Evolutionary conservation across 2,329 filamentous ascomycete genomes (phyloP), one percentile per base, ranked within the genome.

Genomic region (Sphaerostilbella broomeana): DNA sequence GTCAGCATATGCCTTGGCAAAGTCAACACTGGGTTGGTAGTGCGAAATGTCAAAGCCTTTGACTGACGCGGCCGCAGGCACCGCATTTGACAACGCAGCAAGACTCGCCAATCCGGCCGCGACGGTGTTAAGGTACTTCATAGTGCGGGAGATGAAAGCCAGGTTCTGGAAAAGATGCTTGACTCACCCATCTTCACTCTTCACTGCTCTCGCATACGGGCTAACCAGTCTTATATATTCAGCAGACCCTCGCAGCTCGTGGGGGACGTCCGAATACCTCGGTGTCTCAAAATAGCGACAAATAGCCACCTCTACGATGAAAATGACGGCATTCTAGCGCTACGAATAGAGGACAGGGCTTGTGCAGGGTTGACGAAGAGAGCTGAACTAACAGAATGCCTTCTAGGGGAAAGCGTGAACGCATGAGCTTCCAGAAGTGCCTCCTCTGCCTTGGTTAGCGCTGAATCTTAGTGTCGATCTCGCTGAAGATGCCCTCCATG

Each of bases 31-130:
- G 32, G 51, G 38, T 44, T 68, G 64, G 28, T 61, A 67, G 40
- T 58, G 46, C 16, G 65, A 68, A 37, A 68, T 64, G 41, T 68
- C 64, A 34, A 68, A 68, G 8, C 65, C 65, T 24, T 11, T 22
- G 4, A 62, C 55, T 3, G 55, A 47, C 18, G 61, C 61, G 17
- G 28, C 37, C 7, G 43, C 36, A n/a, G n/a, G n/a, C n/a, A n/a
- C n/a, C n/a, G n/a, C n/a, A n/a, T n/a, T n/a, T n/a, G n/a, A n/a
- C 7, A 40, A 19, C 8, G 45, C 40, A 13, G 40, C 45, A 18
- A 47, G 36, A 22, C 30, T 35, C 4, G 37, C 18, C 2, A 36
- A 12, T n/a, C 15, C 37, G 16, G 33, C 33, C 12, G 15, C 17
- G 16, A 41, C 15, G 5, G 15, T 17, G 16, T 11, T 10, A 10